Conservation (phyloP, 2,329 filamentous ascomycete species). For the Dactylonectria estremocensis region DNA sequence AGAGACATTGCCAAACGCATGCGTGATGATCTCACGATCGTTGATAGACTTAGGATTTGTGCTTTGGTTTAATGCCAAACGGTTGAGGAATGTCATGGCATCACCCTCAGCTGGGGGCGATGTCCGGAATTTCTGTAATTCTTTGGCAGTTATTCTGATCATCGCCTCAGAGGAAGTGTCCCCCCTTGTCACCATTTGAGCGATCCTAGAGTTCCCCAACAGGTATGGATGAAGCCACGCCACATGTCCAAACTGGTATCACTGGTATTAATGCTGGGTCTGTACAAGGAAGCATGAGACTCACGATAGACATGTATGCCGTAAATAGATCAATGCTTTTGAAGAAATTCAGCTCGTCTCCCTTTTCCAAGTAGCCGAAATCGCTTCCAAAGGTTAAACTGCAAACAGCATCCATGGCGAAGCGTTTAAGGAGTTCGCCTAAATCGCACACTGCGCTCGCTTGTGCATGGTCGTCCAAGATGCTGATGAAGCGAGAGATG, state of each 20-base stretch:
- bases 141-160: neutral
- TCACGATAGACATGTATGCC: conserved; percentile 25
- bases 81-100: conserved; percentile 21
- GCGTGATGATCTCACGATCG: conserved; percentile 22
- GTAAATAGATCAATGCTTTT: conserved; percentile 13
- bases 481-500: neutral
- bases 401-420: conserved; percentile 24
- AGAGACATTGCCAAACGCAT: conserved; percentile 20
- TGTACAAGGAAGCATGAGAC: neutral
- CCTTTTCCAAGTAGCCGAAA: conserved; percentile 18
- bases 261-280: neutral
- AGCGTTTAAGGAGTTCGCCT: conserved; percentile 5
- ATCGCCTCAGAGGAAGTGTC: conserved; percentile 16
- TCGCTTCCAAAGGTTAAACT: conserved; percentile 21
- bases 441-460: conserved; percentile 8
- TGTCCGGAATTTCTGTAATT: conserved; percentile 9
- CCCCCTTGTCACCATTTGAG: neutral
- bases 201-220: conserved; percentile 12
- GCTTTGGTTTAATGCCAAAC: conserved; percentile 14
- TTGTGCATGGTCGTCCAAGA: conserved; percentile 9
- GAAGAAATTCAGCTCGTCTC: conserved; percentile 14
- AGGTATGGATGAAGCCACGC: conserved; percentile 23
- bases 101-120: conserved; percentile 11
- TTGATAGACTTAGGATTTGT: conserved; percentile 8
- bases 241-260: conserved; percentile 13